Evolutionary conservation across 257 asterid species (phyloP).

Genomic region (Ballota nigra): DNA sequence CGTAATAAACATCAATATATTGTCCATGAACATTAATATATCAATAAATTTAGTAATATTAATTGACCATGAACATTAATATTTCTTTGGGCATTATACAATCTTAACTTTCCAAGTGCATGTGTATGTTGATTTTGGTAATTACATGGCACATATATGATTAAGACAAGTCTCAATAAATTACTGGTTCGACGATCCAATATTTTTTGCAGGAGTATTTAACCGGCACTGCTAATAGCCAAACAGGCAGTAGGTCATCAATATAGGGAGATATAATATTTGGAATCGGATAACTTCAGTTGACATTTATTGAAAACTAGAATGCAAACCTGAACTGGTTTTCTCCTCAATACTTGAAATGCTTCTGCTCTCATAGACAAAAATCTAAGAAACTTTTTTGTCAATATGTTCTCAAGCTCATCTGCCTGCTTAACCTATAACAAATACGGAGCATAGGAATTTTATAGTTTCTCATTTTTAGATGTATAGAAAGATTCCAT

Average conservation of each 20-base stretch:
- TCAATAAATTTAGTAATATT: not conserved
- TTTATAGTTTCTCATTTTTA: constrained; percentile 14
- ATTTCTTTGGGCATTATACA: not conserved
- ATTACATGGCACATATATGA: not conserved
- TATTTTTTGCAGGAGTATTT: not conserved
- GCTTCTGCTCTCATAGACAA: constrained; percentile 99
- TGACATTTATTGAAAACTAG: constrained; percentile 3
- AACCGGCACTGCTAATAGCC: not conserved
- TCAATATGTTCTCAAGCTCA: constrained; percentile 95
- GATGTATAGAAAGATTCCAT: not conserved
- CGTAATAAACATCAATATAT: not conserved
- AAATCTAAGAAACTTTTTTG: constrained; percentile 94
- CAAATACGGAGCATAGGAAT: constrained; percentile 3
- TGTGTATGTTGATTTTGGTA: not conserved
- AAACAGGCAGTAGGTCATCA: not conserved
- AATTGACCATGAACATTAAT: not conserved
- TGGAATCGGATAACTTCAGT: not conserved
- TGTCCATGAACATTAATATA: not conserved
- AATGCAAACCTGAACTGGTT: constrained; percentile 78
- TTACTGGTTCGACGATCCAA: not conserved
- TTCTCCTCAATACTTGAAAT: constrained; percentile 95
- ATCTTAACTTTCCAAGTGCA: not conserved
- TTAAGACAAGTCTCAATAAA: constrained; percentile 1
- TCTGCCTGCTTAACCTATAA: constrained; percentile 93
- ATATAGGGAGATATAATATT: not conserved